A percentile compares a stretch with the other conserved stretches of the same genome.
These are phyloP conservation scores for Pleurotus citrinopileatus DNA, from an alignment of 768 basidiomycete species.

Conservation along the genomic window DNA sequence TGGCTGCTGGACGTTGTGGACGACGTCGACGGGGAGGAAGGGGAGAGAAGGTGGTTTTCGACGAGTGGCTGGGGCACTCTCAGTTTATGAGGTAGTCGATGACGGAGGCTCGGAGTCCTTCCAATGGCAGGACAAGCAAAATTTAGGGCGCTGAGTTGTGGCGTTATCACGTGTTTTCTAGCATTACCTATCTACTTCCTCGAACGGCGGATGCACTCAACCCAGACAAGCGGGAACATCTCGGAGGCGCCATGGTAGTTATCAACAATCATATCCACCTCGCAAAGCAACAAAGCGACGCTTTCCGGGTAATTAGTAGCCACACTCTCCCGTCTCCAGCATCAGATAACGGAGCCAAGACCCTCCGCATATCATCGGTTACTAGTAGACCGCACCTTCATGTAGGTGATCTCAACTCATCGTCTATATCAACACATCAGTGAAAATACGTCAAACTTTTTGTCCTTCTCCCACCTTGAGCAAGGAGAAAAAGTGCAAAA, in stretches of 20 bases:
- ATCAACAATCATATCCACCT: background rate
- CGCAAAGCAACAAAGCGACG: too few species aligned
- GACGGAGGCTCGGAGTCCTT: background rate
- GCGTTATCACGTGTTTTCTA: slow-evolving; percentile 7
- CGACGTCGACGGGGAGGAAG: background rate
- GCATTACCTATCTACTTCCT: background rate
- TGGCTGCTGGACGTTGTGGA: background rate
- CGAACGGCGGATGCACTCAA: background rate
- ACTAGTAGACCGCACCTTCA: too few species aligned
- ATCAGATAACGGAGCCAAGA: too few species aligned
- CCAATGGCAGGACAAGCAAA: background rate
- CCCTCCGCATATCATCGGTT: too few species aligned
- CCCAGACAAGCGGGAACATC: background rate
- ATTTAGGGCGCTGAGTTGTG: slow-evolving; percentile 1
- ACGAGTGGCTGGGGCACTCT: background rate
- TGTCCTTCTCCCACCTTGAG: too few species aligned
- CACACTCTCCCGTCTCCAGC: too few species aligned
- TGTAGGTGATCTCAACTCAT: too few species aligned
- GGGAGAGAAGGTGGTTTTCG: background rate
- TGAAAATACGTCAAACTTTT: too few species aligned
- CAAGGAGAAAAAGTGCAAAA: too few species aligned
- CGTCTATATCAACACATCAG: too few species aligned
- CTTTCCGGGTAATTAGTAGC: too few species aligned
- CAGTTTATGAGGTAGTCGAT: background rate
- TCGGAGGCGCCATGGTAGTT: background rate